Evolutionary conservation across 441 rosid species (phyloP).

Genomic region (Pelargonium citronellum): DNA sequence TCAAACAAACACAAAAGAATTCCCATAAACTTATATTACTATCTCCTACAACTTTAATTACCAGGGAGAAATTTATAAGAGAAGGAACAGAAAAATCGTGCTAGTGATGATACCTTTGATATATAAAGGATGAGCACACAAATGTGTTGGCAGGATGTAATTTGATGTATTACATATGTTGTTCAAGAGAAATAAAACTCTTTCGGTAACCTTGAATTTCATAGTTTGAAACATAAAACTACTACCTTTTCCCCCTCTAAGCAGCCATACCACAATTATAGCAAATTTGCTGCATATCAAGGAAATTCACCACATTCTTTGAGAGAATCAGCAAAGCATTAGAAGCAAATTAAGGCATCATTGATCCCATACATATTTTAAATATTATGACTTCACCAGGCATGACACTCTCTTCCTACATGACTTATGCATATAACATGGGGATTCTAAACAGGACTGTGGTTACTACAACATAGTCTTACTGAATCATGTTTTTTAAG

Average conservation of each 20-base stretch:
- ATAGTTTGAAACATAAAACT: no score
- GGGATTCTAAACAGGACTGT: conserved; percentile 31
- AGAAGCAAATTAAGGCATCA: conserved; percentile 13
- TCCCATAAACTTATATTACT: not conserved
- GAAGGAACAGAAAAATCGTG: not conserved
- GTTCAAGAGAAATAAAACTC: not conserved
- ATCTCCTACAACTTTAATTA: not conserved
- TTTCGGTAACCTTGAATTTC: no score
- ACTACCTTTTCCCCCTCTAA: not conserved
- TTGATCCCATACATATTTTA: conserved; percentile 13
- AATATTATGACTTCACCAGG: not conserved
- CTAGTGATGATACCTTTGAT: not conserved
- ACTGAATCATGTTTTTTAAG: conserved; percentile 50
- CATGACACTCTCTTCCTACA: not conserved
- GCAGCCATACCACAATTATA: conserved; percentile 2
- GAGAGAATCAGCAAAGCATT: conserved; percentile 23
- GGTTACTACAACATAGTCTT: conserved; percentile 46
- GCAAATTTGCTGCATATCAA: conserved; percentile 17
- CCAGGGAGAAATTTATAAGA: not conserved
- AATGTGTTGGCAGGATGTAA: not conserved
- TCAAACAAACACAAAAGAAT: no score
- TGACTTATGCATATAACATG: conserved; percentile 29
- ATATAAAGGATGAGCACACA: not conserved
- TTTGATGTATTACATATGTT: not conserved
- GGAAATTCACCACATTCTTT: conserved; percentile 22